Base-by-base conservation (phyloP, 2,329 filamentous ascomycete genomes). In the Beauveria pseudobassiana region DNA sequence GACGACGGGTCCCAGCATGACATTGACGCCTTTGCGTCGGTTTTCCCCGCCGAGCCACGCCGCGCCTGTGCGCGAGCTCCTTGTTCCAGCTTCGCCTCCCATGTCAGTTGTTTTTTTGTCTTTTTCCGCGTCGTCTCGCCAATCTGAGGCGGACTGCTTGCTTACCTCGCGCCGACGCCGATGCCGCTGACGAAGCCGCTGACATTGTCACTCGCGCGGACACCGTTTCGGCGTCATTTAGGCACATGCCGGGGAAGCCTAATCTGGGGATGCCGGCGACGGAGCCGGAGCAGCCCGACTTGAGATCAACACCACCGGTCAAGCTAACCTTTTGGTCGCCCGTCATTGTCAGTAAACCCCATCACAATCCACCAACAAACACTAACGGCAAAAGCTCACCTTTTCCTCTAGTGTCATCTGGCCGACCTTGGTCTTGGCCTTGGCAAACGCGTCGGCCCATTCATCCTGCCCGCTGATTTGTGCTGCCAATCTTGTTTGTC, bases 1-100 rank as follows among this genome's bases (percentile, higher is more conserved):
- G 49, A 90, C 87, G 8, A 82, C 81, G 0, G 89, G 89, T 0
- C 89, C 89, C 12, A 93, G 79, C 51, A 86, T 83, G 38, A 91
- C 80, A 67, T 91, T 89, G 49, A 87, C 80, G 71, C 14, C n/a
- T 20, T 63, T 63, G n/a, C 53, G 51, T 22, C 53, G 38, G 18
- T 49, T 46, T 28, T 61, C 57, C 28, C 57, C 58, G 20, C 62
- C 52, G n/a, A 8, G 53, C 58, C n/a, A 43, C 42, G 16, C 61
- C 61, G 14, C 61, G 55, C 30, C 34, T 50, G 7, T 14, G 45
- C 6, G 62, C 38, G 7, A 63, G 51, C 3, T 55, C 46, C 65
- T 89, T 84, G 66, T 77, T 84, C 72, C 82, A 81, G 66, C 83
- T 83, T 5, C 73, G 75, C 26, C n/a, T 5, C 2, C 65, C 34